Percentiles rank a stretch among this genome's conserved stretches.
Evolutionary conservation across 306 rosid genomes (phyloP).

Genomic region (Begonia peltatifolia): DNA sequence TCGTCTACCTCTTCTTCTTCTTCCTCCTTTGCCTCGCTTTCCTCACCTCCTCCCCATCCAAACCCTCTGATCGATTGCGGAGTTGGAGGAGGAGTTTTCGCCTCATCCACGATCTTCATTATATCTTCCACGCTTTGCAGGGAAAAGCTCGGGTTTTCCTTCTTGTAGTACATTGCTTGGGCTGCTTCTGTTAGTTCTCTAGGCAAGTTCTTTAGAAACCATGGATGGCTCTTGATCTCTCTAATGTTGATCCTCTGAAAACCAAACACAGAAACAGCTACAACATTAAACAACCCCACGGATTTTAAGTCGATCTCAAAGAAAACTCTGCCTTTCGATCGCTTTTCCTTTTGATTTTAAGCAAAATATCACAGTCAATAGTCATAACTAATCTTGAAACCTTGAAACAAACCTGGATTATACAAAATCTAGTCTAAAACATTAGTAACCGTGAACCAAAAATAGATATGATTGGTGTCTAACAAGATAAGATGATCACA

Average conservation of each 20-base stretch:
- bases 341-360: too few relatives aligned
- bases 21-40: conserved; percentile 11
- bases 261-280: too few relatives aligned
- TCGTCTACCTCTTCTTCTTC: conserved; percentile 17
- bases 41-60: conserved; percentile 43
- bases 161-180: conserved; percentile 47
- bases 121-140: conserved; percentile 45
- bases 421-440: too few relatives aligned
- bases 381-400: too few relatives aligned
- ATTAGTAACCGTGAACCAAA: too few relatives aligned
- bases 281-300: too few relatives aligned
- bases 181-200: conserved; percentile 60
- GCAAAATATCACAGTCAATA: too few relatives aligned
- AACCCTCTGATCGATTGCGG: conserved; percentile 38
- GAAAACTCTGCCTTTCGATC: too few relatives aligned
- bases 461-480: too few relatives aligned
- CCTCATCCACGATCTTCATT: conserved; percentile 63
- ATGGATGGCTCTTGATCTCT: conserved; percentile 68
- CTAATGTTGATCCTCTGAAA: conserved; percentile 41
- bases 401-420: too few relatives aligned
- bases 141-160: conserved; percentile 48
- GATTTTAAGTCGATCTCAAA: too few relatives aligned
- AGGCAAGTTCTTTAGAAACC: conserved; percentile 67
- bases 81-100: conserved; percentile 46
- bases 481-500: too few relatives aligned